phyloP scores from a whole-genome alignment of 345 rosid genomes.

The Brassica cretica region DNA sequence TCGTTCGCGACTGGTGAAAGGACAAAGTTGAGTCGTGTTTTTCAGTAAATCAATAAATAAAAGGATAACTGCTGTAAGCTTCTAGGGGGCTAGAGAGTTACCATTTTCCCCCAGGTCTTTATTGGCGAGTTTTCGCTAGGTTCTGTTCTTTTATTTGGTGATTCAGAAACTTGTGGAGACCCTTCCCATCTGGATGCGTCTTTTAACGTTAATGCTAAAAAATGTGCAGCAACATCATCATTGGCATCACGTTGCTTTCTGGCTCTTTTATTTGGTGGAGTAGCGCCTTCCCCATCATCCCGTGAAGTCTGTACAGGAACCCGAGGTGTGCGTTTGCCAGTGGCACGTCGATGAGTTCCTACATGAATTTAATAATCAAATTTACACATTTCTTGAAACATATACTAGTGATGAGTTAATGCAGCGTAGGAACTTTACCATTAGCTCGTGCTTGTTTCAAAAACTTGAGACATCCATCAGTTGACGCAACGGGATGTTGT shows the following conservation, averaged over 20 bases:
- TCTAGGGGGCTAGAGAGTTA: slow-evolving; percentile 37
- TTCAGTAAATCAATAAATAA: slow-evolving; percentile 1
- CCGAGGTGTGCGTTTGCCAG: slow-evolving; percentile 96
- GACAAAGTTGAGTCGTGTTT: slow-evolving; percentile 11
- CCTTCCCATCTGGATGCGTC: slow-evolving; percentile 67
- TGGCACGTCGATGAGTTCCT: slow-evolving; percentile 79
- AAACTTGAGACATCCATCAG: slow-evolving; percentile 74
- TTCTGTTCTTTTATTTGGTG: slow-evolving; percentile 46
- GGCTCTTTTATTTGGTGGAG: slow-evolving; percentile 49
- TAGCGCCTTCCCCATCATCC: slow-evolving; percentile 51
- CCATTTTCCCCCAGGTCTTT: slow-evolving; percentile 69
- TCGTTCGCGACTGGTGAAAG: slow-evolving; percentile 47
- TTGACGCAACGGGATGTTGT: slow-evolving; percentile 44
- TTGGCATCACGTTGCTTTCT: slow-evolving; percentile 51
- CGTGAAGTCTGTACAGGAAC: slow-evolving; percentile 63
- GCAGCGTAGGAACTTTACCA: slow-evolving; percentile 47
- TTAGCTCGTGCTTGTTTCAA: slow-evolving; percentile 64
- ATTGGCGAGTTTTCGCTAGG: slow-evolving; percentile 53
- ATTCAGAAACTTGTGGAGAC: slow-evolving; percentile 61
- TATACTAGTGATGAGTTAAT: slow-evolving; percentile 1
- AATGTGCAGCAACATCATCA: slow-evolving; percentile 73
- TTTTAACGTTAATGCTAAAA: slow-evolving; percentile 67
- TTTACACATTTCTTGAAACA: slow-evolving; percentile 19
- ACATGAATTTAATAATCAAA: slow-evolving; percentile 31
- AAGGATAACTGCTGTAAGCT: slow-evolving; percentile 7